phyloP scores from a whole-genome alignment of 2,329 filamentous ascomycete genomes.

The Cercospora nicotianae region DNA sequence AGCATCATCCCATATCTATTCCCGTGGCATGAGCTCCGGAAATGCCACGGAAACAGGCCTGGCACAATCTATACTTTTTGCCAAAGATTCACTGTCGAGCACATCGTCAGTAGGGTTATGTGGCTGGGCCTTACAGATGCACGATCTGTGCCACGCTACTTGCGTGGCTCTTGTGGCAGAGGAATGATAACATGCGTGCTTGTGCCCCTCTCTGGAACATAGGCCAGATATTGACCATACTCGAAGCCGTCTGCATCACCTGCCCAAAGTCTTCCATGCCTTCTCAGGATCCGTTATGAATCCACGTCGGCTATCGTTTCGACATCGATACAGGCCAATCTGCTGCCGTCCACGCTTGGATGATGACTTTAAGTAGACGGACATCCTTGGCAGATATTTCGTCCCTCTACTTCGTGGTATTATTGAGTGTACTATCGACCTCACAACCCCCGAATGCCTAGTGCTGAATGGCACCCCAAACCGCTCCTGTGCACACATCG shows the following conservation, averaged over 20 bases:
- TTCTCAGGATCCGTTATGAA: not conserved
- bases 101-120: not conserved
- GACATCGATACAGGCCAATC: not conserved
- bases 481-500: not conserved
- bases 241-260: not conserved
- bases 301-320: not conserved
- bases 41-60: not conserved
- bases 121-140: not conserved
- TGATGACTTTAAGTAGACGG: not conserved
- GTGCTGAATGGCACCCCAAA: not conserved
- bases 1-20: not conserved
- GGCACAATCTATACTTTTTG: not conserved
- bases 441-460: not conserved
- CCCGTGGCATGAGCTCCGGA: not conserved
- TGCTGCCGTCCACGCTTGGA: not conserved
- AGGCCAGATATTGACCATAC: not conserved
- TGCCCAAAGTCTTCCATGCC: not conserved
- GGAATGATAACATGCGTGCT: not conserved
- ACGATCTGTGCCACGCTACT: not conserved
- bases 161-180: not conserved
- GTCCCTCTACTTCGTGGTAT: not conserved
- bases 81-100: not conserved
- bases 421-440: not conserved
- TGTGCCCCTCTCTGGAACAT: not conserved
- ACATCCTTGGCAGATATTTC: not conserved